phyloP scores from a whole-genome alignment of 169 alveolate genomes.

The Ichthyophthirius multifiliis region DNA sequence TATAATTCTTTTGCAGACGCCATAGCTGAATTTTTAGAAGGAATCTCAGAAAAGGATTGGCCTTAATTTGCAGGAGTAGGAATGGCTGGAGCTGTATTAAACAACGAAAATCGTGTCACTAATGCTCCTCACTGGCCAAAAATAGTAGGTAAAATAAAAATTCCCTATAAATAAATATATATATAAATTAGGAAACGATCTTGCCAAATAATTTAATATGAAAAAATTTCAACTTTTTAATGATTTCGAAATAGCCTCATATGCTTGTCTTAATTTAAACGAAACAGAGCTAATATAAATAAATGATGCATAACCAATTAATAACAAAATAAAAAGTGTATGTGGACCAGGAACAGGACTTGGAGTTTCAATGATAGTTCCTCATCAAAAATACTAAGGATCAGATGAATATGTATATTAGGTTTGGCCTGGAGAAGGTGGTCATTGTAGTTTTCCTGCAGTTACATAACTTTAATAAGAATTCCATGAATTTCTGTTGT shows the following conservation, averaged over 20 bases:
- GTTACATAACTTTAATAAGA: neutral
- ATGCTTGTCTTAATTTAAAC: neutral
- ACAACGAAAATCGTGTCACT: neutral
- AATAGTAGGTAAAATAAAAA: neutral
- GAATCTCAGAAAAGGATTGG: neutral
- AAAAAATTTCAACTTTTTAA: neutral
- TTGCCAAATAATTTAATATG: neutral
- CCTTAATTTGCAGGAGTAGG: slow-evolving; percentile 6
- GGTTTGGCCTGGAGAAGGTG: slow-evolving; percentile 23
- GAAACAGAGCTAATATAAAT: neutral
- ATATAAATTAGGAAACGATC: neutral
- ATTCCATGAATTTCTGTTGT: slow-evolving; percentile 6
- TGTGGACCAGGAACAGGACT: slow-evolving; percentile 16
- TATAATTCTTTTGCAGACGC: neutral
- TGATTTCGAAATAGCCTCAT: slow-evolving; percentile 18
- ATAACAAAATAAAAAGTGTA: neutral
- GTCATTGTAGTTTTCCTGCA: neutral
- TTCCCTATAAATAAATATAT: too few species aligned
- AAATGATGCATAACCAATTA: neutral
- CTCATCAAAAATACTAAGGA: neutral
- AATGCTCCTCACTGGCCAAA: slow-evolving; percentile 14
- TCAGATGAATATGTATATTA: neutral
- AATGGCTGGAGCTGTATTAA: slow-evolving; percentile 6
- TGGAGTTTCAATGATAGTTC: neutral
- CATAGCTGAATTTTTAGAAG: neutral